Evolutionary conservation across 768 basidiomycete genomes (phyloP), one percentile per base, ranked within the genome.

Genomic region (Favolaschia claudopus): DNA sequence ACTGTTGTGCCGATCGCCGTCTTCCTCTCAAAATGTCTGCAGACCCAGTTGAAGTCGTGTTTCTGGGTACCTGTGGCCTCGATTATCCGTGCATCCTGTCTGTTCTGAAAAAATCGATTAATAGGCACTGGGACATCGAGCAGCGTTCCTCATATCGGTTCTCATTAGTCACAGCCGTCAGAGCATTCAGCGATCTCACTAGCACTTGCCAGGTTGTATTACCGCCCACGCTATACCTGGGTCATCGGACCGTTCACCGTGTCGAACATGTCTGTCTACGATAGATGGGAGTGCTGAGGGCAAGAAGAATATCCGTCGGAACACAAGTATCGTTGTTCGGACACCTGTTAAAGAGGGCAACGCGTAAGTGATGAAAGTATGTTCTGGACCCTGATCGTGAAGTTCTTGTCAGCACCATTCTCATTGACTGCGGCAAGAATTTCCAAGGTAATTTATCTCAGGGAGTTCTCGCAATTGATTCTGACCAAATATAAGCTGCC

Each of bases 401-500:
- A 69, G 29, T 40, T 38, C 40, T 38, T 48, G 44, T 38, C 32
- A 92, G 89, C 67, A 93, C 90, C 15, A 80, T 95, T 54, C 82
- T 94, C 14, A 86, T 95, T 65, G 93, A 95, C 74, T 90, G 87
- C 19, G 93, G 93, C 48, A 95, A 95, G 77, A 93, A 87, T 55
- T 95, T 94, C 72, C 85, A 87, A 67, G 77, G 61, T 50, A 29
- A 24, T 6, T n/a, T 15, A 24, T 10, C 14, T 20, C 77, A 12
- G 76, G 82, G 8, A 25, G 80, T 82, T 6, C 57, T 79, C 31
- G 80, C 85, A 65, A 82, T 80, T 79, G 87, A 88, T 67, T 49
- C 51, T 8, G 27, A 20, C 24, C 7, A 14, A 17, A 9, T 4
- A 27, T 33, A 36, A 63, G 77, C 79, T 29, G 75, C 79, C 40